phyloP scores from a whole-genome alignment of 208 protist species.

The Leishmania martiniquensis region DNA sequence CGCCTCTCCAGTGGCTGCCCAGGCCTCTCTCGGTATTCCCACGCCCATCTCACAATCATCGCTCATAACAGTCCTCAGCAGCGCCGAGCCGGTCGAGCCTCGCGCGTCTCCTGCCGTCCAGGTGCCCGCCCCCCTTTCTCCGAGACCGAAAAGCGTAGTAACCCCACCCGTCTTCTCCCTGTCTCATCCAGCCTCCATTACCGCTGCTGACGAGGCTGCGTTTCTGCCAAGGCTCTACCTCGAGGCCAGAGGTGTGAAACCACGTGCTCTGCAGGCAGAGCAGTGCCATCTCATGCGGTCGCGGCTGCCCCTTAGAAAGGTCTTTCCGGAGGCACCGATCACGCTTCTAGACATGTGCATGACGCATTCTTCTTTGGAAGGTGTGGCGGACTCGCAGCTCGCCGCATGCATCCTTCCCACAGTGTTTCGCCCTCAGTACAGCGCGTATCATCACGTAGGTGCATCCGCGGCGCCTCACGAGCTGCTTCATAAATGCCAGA shows the following conservation, averaged over 20 bases:
- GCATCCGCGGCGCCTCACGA: neutral
- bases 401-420: neutral
- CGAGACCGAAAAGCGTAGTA: neutral
- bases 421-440: neutral
- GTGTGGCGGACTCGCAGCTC: too few species aligned
- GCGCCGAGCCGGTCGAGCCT: neutral
- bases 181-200: neutral
- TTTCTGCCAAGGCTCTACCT: neutral
- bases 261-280: neutral
- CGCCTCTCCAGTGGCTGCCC: neutral
- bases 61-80: neutral
- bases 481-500: neutral
- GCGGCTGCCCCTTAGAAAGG: neutral
- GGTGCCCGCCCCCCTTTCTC: neutral
- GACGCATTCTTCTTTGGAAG: neutral
- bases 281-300: neutral
- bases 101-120: neutral
- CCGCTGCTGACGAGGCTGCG: neutral
- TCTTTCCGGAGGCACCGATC: conserved; percentile 13
- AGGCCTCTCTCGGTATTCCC: neutral
- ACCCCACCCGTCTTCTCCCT: neutral
- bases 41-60: neutral
- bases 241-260: neutral
- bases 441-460: neutral
- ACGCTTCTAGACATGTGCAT: conserved; percentile 19